A percentile compares a stretch with the other conserved stretches of the same genome.
phyloP scores from a whole-genome alignment of 192 early-diverging fungal species.

The Mortierella alpina region DNA sequence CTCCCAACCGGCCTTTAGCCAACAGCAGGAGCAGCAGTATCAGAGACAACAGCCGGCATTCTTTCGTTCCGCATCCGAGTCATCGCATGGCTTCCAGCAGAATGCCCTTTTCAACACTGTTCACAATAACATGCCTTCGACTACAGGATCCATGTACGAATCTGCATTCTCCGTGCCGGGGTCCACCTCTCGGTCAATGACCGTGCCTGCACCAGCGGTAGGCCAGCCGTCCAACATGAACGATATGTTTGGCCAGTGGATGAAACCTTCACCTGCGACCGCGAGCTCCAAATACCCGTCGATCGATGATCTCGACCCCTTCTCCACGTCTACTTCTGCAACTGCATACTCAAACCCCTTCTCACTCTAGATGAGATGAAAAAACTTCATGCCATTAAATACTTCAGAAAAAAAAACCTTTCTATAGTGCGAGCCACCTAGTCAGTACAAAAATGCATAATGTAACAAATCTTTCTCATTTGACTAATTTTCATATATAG shows the following conservation, averaged over 20 bases:
- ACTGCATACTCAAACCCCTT: slow-evolving; percentile 25
- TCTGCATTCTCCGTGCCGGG: slow-evolving; percentile 28
- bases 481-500: too few species aligned
- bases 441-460: too few species aligned
- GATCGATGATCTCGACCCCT: slow-evolving; percentile 39
- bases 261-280: slow-evolving; percentile 20
- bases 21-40: slow-evolving; percentile 4
- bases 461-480: too few species aligned
- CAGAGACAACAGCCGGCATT: slow-evolving; percentile 1
- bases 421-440: too few species aligned
- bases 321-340: slow-evolving; percentile 17
- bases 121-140: not conserved
- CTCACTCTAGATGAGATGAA: slow-evolving; percentile 24
- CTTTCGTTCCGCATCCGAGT: slow-evolving; percentile 18
- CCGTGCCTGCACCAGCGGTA: slow-evolving; percentile 4
- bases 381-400: too few species aligned
- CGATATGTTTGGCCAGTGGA: slow-evolving; percentile 47
- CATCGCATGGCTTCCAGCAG: slow-evolving; percentile 9
- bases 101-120: not conserved
- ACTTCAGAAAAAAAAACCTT: too few species aligned
- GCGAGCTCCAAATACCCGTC: slow-evolving; percentile 38
- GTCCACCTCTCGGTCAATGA: slow-evolving; percentile 24
- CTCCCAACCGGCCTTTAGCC: slow-evolving; percentile 9
- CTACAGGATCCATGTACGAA: slow-evolving; percentile 4
- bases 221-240: slow-evolving; percentile 2